Conservation (phyloP, 257 asterid genomes). For the Fraxinus americana region DNA sequence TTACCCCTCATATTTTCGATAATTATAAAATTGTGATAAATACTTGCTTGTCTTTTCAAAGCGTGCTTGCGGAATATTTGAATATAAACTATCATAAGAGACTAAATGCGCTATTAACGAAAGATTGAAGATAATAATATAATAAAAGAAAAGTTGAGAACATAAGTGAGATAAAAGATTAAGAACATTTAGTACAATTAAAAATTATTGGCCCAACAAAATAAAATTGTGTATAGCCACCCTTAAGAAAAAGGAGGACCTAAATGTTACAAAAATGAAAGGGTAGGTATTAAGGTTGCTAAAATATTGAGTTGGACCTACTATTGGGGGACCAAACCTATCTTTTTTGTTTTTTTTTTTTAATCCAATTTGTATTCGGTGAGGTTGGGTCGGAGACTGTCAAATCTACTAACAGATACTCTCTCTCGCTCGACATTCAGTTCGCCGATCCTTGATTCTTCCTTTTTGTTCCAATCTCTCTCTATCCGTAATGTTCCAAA, state of each 20-base stretch:
- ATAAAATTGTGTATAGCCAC: too few relatives aligned
- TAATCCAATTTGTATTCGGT: background rate
- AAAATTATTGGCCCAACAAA: background rate
- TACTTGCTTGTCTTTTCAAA: too few relatives aligned
- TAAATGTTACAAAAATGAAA: slow-evolving; percentile 1
- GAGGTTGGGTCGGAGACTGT: slow-evolving; percentile 37
- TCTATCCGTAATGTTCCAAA: slow-evolving; percentile 37
- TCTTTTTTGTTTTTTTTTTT: background rate
- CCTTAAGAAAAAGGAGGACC: background rate
- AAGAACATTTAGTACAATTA: background rate
- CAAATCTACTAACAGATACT: slow-evolving; percentile 64
- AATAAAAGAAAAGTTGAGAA: too few relatives aligned
- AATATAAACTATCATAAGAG: background rate
- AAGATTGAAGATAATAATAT: too few relatives aligned
- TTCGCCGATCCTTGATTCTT: slow-evolving; percentile 44
- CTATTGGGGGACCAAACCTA: background rate
- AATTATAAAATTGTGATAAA: too few relatives aligned
- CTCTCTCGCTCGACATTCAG: slow-evolving; percentile 59
- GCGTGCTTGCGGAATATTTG: background rate
- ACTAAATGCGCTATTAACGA: too few relatives aligned
- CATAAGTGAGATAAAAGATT: background rate
- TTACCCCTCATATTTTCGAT: too few relatives aligned
- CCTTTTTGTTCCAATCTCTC: slow-evolving; percentile 35
- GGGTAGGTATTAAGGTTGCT: background rate
- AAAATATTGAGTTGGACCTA: background rate